Evolutionary conservation across 176 grass and related monocot genomes (phyloP).

Genomic region (Panicum miliaceum): DNA sequence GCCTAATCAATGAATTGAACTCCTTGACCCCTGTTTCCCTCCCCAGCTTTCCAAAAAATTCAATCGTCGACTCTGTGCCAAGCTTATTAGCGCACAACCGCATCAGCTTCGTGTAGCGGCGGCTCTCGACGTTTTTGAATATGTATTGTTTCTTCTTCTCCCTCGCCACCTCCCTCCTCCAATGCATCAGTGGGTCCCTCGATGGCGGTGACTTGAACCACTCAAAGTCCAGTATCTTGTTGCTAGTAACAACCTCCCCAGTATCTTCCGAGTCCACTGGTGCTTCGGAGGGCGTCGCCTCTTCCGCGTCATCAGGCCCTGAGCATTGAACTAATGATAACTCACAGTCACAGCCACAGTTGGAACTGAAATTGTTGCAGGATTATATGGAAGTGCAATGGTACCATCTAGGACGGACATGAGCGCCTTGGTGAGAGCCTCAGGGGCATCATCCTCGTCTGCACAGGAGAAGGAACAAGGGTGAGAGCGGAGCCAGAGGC

Average conservation of each 20-base stretch:
- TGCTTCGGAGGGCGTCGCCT: neutral
- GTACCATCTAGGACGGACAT: constrained; percentile 50
- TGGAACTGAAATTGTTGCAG: constrained; percentile 1
- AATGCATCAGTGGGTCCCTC: neutral
- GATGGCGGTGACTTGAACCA: constrained; percentile 41
- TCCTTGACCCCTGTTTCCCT: constrained; percentile 77
- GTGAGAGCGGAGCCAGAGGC: neutral
- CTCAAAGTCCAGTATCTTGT: constrained; percentile 62
- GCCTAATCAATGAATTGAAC: constrained; percentile 64
- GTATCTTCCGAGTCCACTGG: constrained; percentile 10
- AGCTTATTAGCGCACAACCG: constrained; percentile 64
- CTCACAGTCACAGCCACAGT: neutral
- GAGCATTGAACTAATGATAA: constrained; percentile 16
- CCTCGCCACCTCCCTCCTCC: constrained; percentile 55
- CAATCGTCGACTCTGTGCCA: constrained; percentile 56
- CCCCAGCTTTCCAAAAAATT: constrained; percentile 79
- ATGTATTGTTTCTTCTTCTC: constrained; percentile 79
- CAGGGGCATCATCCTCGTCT: constrained; percentile 25
- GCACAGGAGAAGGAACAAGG: neutral
- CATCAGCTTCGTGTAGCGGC: constrained; percentile 71
- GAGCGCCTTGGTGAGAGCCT: constrained; percentile 46
- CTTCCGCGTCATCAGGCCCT: constrained; percentile 40
- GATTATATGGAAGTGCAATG: neutral
- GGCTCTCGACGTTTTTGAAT: constrained; percentile 78
- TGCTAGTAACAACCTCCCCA: neutral